Conservation (phyloP, 371 early-diverging fungal species). For the Apophysomyces variabilis region DNA sequence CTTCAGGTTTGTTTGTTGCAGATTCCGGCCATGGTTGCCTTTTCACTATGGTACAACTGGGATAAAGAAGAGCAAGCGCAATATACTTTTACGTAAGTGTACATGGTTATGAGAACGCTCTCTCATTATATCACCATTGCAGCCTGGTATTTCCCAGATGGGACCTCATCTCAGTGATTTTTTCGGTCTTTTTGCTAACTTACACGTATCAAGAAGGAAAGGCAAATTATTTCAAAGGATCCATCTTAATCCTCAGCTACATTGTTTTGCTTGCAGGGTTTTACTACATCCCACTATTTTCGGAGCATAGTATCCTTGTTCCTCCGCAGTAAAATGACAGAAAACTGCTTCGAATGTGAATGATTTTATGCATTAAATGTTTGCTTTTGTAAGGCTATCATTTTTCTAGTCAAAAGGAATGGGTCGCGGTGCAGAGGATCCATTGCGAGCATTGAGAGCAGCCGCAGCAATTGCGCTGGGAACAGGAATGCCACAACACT, state of each 20-base stretch:
- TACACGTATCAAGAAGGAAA: conserved; percentile 96
- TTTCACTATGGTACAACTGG: conserved; percentile 75
- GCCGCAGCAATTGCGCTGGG: conserved; percentile 94
- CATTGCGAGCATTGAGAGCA: conserved; percentile 32
- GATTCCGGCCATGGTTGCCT: conserved; percentile 90
- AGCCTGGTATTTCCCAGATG: conserved; percentile 92
- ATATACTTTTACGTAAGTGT: conserved; percentile 52
- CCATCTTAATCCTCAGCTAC: conserved; percentile 88
- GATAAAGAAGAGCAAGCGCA: conserved; percentile 41
- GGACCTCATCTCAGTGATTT: conserved; percentile 87
- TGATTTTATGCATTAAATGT: neutral
- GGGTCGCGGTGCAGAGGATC: conserved; percentile 33
- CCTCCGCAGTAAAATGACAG: neutral
- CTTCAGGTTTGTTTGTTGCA: conserved; percentile 95
- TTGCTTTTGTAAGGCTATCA: too few species aligned
- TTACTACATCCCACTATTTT: conserved; percentile 69
- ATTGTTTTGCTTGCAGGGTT: conserved; percentile 82
- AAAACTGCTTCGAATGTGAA: neutral
- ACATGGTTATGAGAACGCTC: neutral
- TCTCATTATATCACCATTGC: conserved; percentile 25
- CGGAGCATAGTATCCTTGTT: conserved; percentile 21
- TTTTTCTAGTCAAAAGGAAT: conserved; percentile 61
- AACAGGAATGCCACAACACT: conserved; percentile 93
- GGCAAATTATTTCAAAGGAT: conserved; percentile 95
- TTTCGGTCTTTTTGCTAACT: conserved; percentile 89